Percentiles rank a stretch among this genome's conserved stretches.
Evolutionary conservation across 2,329 filamentous ascomycete genomes (phyloP).

Genomic region (Pyrenophora tritici-repentis): DNA sequence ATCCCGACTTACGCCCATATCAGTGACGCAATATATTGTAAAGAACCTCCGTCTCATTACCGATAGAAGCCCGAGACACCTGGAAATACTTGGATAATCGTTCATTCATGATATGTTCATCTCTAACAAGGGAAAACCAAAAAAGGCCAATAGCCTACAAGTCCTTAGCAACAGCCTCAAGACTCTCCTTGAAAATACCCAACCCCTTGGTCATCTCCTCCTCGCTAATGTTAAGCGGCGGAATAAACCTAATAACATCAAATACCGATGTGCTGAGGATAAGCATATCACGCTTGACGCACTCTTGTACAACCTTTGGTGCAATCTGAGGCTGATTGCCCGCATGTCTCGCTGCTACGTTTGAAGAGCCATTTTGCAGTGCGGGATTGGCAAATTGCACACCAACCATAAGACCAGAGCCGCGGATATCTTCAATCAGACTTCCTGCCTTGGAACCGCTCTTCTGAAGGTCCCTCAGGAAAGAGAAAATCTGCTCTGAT

Average conservation of each 20-base stretch:
- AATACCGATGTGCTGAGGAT: conserved; percentile 39
- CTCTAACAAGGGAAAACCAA: neutral
- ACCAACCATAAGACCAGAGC: conserved; percentile 35
- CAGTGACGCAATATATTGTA: no score
- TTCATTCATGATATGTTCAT: neutral
- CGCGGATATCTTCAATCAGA: conserved; percentile 36
- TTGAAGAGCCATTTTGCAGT: conserved; percentile 27
- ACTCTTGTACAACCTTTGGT: conserved; percentile 34
- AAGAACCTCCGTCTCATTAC: no score
- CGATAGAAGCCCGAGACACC: no score
- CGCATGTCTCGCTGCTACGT: conserved; percentile 20
- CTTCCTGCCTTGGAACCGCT: conserved; percentile 33
- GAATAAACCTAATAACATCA: conserved; percentile 37
- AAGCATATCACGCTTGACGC: conserved; percentile 37
- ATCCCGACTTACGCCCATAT: no score
- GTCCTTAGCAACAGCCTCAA: conserved; percentile 34
- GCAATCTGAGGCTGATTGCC: conserved; percentile 32
- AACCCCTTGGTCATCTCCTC: conserved; percentile 32
- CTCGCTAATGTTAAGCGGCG: conserved; percentile 35
- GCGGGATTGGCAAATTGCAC: conserved; percentile 31
- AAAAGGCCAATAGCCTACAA: conserved; percentile 14
- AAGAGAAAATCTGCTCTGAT: conserved; percentile 34
- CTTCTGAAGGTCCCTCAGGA: conserved; percentile 29
- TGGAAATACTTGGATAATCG: no score
- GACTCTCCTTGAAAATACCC: conserved; percentile 32